Evolutionary conservation across 2,329 filamentous ascomycete genomes (phyloP).

Genomic region (Cryphonectria carpinicola): DNA sequence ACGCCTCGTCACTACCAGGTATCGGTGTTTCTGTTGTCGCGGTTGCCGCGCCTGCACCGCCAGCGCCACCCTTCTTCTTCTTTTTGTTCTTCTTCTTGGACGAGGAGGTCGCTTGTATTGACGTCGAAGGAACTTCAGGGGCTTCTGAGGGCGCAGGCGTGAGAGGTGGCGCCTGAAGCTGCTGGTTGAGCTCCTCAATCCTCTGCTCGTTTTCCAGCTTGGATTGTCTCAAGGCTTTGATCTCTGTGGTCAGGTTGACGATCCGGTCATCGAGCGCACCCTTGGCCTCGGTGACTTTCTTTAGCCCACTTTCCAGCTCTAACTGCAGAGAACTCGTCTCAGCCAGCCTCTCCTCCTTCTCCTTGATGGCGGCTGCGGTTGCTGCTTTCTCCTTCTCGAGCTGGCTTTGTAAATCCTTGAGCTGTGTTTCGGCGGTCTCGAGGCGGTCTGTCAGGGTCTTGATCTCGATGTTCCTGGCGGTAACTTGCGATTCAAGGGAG

Average conservation of each 20-base stretch:
- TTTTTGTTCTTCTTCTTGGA: constrained; percentile 82
- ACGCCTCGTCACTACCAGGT: constrained; percentile 39
- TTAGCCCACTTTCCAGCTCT: constrained; percentile 47
- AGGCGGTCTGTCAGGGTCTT: constrained; percentile 54
- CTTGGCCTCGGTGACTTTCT: constrained; percentile 42
- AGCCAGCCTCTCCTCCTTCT: constrained; percentile 43
- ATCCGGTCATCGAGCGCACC: constrained; percentile 49
- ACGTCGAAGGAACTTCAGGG: constrained; percentile 27
- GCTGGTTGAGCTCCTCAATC: constrained; percentile 46
- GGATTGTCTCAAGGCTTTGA: constrained; percentile 44
- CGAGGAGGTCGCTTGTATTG: constrained; percentile 25
- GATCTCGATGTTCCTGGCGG: constrained; percentile 53
- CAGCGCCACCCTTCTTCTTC: constrained; percentile 78
- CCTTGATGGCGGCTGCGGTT: constrained; percentile 32
- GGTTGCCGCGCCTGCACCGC: constrained; percentile 42
- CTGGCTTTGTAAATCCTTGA: constrained; percentile 49
- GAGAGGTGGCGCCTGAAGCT: constrained; percentile 38
- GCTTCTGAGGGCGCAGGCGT: constrained; percentile 29
- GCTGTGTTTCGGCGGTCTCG: constrained; percentile 46
- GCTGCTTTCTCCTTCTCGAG: constrained; percentile 37
- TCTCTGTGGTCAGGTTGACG: constrained; percentile 48
- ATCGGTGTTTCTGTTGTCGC: constrained; percentile 45
- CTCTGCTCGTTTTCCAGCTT: constrained; percentile 46
- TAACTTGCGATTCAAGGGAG: constrained; percentile 54
- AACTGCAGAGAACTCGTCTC: constrained; percentile 40